Conservation (phyloP, 2,329 filamentous ascomycete species). For the Beauveria medogensis region DNA sequence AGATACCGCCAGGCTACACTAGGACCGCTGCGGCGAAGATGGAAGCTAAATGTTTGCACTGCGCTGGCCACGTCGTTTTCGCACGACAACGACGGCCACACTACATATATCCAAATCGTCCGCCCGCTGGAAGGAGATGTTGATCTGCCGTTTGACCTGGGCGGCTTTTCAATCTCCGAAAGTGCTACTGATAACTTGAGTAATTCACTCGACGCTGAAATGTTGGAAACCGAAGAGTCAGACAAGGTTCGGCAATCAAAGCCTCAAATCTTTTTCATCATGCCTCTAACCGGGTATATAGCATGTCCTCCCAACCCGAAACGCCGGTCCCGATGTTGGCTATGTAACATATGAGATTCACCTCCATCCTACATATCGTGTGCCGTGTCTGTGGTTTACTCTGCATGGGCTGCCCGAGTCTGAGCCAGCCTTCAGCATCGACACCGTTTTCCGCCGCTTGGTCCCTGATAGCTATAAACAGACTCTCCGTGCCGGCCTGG, state of each 20-base stretch:
- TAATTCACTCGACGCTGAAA: constrained; percentile 32
- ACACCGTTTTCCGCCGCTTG: constrained; percentile 62
- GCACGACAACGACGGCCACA: constrained; percentile 32
- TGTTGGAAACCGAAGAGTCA: constrained; percentile 43
- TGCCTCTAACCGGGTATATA: constrained; percentile 22
- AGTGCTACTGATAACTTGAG: constrained; percentile 14
- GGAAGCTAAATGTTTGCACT: constrained; percentile 46
- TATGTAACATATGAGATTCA: constrained; percentile 66
- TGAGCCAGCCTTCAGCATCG: constrained; percentile 52
- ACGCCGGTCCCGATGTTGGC: constrained; percentile 26
- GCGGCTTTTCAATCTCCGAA: constrained; percentile 35
- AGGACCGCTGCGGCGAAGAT: constrained; percentile 44
- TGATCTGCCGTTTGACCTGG: constrained; percentile 39
- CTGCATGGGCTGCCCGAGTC: constrained; percentile 49
- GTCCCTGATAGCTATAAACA: constrained; percentile 59
- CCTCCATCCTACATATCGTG: constrained; percentile 65
- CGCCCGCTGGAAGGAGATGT: constrained; percentile 41
- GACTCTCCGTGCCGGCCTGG: constrained; percentile 46
- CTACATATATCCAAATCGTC: constrained; percentile 50
- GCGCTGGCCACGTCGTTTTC: constrained; percentile 40
- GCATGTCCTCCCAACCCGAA: constrained; percentile 31
- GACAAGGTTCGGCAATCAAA: constrained; percentile 36
- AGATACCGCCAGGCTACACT: constrained; percentile 51
- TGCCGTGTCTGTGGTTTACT: constrained; percentile 70
- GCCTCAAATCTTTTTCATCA: constrained; percentile 1